Evolutionary conservation across 2,329 filamentous ascomycete species (phyloP), one percentile per base, ranked within the genome.

Genomic region (Neurospora sp.): DNA sequence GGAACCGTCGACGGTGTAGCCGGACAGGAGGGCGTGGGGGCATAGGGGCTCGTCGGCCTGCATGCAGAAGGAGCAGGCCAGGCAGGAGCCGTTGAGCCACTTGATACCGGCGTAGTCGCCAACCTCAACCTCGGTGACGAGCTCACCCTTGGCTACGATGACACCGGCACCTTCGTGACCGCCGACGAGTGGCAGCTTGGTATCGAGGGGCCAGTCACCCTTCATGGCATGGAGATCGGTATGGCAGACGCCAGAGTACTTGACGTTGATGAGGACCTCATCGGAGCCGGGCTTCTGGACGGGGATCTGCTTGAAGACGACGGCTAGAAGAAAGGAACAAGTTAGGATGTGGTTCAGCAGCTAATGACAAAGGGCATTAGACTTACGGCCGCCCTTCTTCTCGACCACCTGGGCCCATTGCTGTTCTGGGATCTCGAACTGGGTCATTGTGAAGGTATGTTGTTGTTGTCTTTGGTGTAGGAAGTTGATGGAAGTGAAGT

Each of bases 361-460:
- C 43, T 28, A 66, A 12, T 23, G 19, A 10, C 37, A 39, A 39
- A 39, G 62, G 57, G 57, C 81, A 77, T 72, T 81, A 82, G 37
- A 40, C 87, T 77, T 84, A 84, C 89, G 87, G 69, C 89, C 90
- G 75, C 92, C 93, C 70, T 86, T 89, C 85, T 93, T 87, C 82
- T 97, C 92, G 76, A 96, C 85, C 75, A 98, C 92, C 82, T 96
- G 92, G 68, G 95, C 95, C 92, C 91, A 96, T 85, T 67, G 95
- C 81, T 89, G 89, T 67, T 86, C 87, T 71, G 95, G 95, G 77
- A 97, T 87, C 69, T 88, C 76, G 71, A 77, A 75, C 68, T 77
- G 71, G 69, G 83, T 77, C 83, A 85, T 86, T 69, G 43, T 78
- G 41, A 41, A 68, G 46, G 62, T 68, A 12, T 72, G 66, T 69